Base-by-base conservation (phyloP, 805 yeast species). In the Citeromyces nyonsensis region DNA sequence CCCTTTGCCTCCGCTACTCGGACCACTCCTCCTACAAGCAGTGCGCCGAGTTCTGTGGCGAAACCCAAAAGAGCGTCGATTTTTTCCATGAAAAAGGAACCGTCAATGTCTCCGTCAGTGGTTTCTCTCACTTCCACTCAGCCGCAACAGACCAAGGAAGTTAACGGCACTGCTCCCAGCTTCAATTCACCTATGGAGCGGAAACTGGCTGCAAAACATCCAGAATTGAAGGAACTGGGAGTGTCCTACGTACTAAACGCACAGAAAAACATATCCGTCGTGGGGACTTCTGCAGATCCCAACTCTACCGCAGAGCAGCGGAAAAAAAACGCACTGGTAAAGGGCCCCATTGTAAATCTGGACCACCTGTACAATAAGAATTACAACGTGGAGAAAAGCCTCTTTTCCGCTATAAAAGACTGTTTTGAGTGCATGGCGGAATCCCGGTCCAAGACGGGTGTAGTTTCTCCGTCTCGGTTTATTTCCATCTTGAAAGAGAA, bases 351-450 rank as follows among this genome's bases (percentile, higher is more conserved):
- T 4, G 47, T 86, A 32, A 85, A 86, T 48, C 50, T 86, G 29
- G 96, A 88, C 47, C 73, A 73, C 38, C 62, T 81, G 1, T 52
- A 74, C 32, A 62, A 64, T 36, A 51, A 56, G 14, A 61, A 65
- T 8, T 74, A 76, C 45, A 62, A 54, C 18, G 53, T 65, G 57
- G 50, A 56, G 9, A 63, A 66, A 41, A 53, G 66, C 12, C 49
- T 80, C 27, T 75, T 67, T 40, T 63, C 78, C 1, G 71, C 91
- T 0, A 56, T 88, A 36, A 83, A 82, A 46, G 98, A 91, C 49
- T 57, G 84, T 9, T 88, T 82, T 49, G 95, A 85, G 49, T 57
- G 79, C 36, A 79, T 88, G 65, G 62, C 71, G 5, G 95, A 84
- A 51, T 71, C 75, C 48, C 56, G 57, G 33, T 63, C 78, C 4